Conservation (phyloP, 2,329 filamentous ascomycete genomes). For the Coniochaeta prunicola region DNA sequence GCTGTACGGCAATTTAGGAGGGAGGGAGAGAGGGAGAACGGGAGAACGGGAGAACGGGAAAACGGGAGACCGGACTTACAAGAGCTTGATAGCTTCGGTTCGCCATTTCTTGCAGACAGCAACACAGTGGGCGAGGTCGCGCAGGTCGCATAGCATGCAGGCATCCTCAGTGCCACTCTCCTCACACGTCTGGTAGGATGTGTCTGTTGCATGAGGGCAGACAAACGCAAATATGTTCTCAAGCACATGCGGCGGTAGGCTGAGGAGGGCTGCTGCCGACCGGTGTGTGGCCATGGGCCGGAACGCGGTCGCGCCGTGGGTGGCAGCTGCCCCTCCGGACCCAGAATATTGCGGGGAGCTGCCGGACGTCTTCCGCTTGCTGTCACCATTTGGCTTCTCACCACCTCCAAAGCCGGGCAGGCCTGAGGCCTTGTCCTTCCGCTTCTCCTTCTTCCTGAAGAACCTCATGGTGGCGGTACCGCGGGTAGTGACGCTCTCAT, state of each 20-base stretch:
- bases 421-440: conserved; percentile 13
- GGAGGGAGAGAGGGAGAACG: neutral
- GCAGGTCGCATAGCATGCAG: conserved; percentile 90
- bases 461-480: conserved; percentile 21
- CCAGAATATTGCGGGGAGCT: conserved; percentile 8
- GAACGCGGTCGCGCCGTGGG: conserved; percentile 2
- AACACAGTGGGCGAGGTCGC: conserved; percentile 76
- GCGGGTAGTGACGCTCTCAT: neutral
- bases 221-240: conserved; percentile 72
- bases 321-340: neutral
- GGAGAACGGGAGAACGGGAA: no score
- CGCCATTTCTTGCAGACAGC: conserved; percentile 70
- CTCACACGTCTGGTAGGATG: conserved; percentile 76
- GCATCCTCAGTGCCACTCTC: conserved; percentile 68
- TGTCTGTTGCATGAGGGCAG: conserved; percentile 75
- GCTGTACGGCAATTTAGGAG: neutral
- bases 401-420: conserved; percentile 12
- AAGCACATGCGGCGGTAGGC: conserved; percentile 63
- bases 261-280: conserved; percentile 36
- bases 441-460: conserved; percentile 26
- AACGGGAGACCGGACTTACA: no score
- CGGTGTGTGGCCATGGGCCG: conserved; percentile 27
- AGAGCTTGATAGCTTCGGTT: conserved; percentile 35
- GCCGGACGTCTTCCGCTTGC: conserved; percentile 11
- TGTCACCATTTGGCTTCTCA: conserved; percentile 7